Conservation (phyloP, 495 filamentous ascomycete species). For the Xylaria castorea region DNA sequence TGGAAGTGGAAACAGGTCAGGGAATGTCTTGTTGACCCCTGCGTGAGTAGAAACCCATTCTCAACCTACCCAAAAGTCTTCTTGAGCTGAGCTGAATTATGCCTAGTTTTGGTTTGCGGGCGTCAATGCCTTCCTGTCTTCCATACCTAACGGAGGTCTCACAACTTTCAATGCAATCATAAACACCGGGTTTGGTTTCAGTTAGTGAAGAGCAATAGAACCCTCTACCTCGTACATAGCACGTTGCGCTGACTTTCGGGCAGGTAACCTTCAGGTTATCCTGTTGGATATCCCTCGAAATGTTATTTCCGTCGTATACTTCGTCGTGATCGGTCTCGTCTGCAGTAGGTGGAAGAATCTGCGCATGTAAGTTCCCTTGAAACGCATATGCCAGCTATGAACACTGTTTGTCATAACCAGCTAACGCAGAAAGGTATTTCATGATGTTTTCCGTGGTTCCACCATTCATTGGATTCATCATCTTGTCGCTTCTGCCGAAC, state of each 20-base stretch:
- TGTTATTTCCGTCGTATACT: conserved; percentile 40
- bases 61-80: conserved; percentile 15
- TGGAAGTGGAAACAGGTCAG: conserved; percentile 46
- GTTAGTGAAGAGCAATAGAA: conserved; percentile 28
- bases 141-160: conserved; percentile 58
- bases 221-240: background rate
- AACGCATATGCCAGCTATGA: background rate
- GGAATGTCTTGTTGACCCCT: conserved; percentile 45
- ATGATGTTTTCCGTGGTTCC: conserved; percentile 42
- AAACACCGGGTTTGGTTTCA: conserved; percentile 54
- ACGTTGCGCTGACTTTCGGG: conserved; percentile 7
- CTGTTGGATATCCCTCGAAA: conserved; percentile 41
- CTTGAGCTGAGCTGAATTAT: background rate
- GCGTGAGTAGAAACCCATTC: conserved; percentile 20
- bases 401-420: background rate
- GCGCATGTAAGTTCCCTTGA: conserved; percentile 36
- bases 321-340: conserved; percentile 37
- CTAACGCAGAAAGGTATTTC: conserved; percentile 33
- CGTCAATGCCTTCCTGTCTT: conserved; percentile 54
- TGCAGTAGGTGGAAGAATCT: conserved; percentile 40
- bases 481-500: conserved; percentile 39
- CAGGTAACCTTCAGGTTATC: conserved; percentile 40
- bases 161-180: conserved; percentile 58
- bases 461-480: conserved; percentile 39
- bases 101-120: conserved; percentile 50